phyloP scores from a whole-genome alignment of 345 rosid species.

The Hibiscus syriacus region DNA sequence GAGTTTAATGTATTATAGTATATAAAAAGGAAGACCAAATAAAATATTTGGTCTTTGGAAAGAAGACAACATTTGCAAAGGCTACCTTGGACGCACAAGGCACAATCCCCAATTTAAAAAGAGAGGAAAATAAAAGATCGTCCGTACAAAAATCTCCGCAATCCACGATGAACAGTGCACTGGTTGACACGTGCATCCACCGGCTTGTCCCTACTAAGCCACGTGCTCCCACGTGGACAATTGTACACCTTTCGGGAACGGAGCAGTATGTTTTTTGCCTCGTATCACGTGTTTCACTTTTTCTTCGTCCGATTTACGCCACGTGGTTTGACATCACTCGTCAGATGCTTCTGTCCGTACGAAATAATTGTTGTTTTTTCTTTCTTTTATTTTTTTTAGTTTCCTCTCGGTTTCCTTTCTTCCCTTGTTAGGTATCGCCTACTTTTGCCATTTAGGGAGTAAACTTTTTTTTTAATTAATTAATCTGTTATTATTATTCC shows the following conservation, averaged over 20 bases:
- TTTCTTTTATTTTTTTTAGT: neutral
- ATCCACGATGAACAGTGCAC: conserved; percentile 7
- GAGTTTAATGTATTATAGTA: too few relatives aligned
- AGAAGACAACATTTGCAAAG: neutral
- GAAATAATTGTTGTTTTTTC: neutral
- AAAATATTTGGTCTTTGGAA: too few relatives aligned
- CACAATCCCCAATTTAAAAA: neutral
- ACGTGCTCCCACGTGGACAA: conserved; percentile 6
- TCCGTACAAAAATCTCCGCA: conserved; percentile 9
- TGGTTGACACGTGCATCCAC: neutral
- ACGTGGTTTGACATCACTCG: neutral
- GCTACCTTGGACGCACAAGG: neutral
- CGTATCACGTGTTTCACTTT: neutral
- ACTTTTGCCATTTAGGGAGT: neutral
- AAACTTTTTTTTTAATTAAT: neutral
- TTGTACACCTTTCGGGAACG: conserved; percentile 3
- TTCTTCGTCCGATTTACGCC: neutral
- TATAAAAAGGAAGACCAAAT: too few relatives aligned
- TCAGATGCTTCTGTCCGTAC: neutral
- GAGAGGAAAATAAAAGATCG: too few relatives aligned
- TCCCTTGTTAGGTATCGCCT: neutral
- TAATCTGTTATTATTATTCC: too few relatives aligned
- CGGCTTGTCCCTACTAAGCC: neutral
- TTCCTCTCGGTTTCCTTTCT: neutral
- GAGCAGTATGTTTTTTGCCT: neutral